A percentile compares a stretch with the other conserved stretches of the same genome.
phyloP scores from a whole-genome alignment of 371 early-diverging fungal genomes.

The Umbelopsis sp. region DNA sequence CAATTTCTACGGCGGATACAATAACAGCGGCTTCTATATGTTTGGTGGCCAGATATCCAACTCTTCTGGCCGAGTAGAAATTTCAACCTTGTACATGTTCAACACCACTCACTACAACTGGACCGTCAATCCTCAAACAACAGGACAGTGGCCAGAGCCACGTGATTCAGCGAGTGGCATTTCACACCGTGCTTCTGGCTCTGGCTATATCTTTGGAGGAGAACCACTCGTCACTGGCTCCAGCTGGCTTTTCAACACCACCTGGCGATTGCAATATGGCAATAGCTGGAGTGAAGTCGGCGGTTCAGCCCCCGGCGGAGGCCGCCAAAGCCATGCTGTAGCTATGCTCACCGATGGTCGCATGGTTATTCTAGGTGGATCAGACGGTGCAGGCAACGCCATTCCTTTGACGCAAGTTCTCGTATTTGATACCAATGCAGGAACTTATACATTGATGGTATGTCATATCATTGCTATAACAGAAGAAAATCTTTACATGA shows the following conservation, averaged over 20 bases:
- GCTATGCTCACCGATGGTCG: conserved; percentile 9
- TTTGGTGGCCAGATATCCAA: conserved; percentile 18
- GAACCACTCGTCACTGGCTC: not conserved
- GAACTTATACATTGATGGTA: conserved; percentile 7
- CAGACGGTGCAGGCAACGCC: not conserved
- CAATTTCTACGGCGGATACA: conserved; percentile 17
- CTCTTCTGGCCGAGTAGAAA: not conserved
- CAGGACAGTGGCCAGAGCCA: conserved; percentile 6
- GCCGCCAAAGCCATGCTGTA: conserved; percentile 18
- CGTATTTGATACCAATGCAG: conserved; percentile 17
- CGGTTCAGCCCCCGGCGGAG: conserved; percentile 3
- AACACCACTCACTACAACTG: conserved; percentile 18
- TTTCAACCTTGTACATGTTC: not conserved
- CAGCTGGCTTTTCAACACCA: conserved; percentile 10
- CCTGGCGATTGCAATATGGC: not conserved
- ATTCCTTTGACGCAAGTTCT: conserved; percentile 2
- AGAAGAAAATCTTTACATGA: not conserved
- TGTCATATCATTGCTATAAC: not conserved
- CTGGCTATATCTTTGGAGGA: conserved; percentile 18
- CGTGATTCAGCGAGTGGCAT: conserved; percentile 17
- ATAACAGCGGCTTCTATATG: conserved; percentile 13
- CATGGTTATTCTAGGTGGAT: conserved; percentile 22
- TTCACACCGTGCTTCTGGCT: not conserved
- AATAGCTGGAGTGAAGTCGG: conserved; percentile 15
- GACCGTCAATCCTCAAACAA: not conserved